Percentiles rank a stretch among this genome's conserved stretches.
Conservation (phyloP, 2,329 filamentous ascomycete genomes). For the Fusarium sp. region DNA sequence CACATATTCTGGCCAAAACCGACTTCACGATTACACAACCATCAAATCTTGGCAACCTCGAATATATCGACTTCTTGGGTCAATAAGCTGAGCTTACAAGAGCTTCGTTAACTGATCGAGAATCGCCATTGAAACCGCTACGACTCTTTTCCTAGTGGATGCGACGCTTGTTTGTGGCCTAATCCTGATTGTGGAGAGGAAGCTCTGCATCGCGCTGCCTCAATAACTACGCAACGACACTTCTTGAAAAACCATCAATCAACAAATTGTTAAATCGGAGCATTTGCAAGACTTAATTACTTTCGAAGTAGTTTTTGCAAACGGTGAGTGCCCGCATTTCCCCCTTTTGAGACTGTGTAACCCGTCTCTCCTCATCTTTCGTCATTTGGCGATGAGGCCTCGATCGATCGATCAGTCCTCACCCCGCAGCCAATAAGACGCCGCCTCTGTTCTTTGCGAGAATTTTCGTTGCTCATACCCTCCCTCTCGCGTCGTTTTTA, state of each 20-base stretch:
- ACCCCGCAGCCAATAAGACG: conserved; percentile 41
- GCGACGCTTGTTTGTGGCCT: background rate
- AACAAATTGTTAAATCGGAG: background rate
- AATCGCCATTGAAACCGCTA: background rate
- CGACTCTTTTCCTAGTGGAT: conserved; percentile 9
- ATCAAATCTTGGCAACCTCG: background rate
- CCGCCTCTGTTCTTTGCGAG: background rate
- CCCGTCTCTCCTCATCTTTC: conserved; percentile 29
- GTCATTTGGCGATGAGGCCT: conserved; percentile 41
- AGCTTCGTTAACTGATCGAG: background rate
- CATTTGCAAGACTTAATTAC: background rate
- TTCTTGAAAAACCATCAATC: background rate
- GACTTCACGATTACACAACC: background rate
- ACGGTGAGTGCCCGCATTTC: conserved; percentile 30
- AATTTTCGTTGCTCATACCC: conserved; percentile 18
- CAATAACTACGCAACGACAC: background rate
- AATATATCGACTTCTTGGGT: background rate
- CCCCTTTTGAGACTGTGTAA: conserved; percentile 15
- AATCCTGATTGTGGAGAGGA: conserved; percentile 24
- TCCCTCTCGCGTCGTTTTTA: background rate
- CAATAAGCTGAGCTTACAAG: background rate
- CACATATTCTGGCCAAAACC: background rate
- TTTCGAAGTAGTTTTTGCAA: conserved; percentile 2
- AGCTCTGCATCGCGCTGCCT: conserved; percentile 1
- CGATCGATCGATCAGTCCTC: conserved; percentile 50